A percentile compares a stretch with the other conserved stretches of the same genome.
Conservation (phyloP, 495 filamentous ascomycete genomes). For the Penicillium macrosclerotiorum region DNA sequence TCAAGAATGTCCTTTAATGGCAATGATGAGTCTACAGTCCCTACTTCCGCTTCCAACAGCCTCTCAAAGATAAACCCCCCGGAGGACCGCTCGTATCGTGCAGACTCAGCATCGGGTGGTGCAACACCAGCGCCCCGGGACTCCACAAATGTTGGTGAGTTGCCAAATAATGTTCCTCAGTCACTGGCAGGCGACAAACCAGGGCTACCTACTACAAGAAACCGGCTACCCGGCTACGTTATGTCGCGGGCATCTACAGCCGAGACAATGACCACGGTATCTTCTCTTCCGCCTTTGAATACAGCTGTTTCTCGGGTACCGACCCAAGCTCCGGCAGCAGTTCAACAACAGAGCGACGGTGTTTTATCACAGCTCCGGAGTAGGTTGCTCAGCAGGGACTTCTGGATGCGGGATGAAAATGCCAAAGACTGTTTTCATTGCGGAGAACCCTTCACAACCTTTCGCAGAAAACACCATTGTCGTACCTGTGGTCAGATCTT, state of each 20-base stretch:
- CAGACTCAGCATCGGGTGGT: constrained; percentile 41
- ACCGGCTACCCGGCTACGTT: constrained; percentile 35
- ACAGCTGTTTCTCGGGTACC: constrained; percentile 23
- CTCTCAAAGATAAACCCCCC: constrained; percentile 26
- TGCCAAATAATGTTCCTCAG: constrained; percentile 19
- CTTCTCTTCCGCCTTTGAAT: constrained; percentile 34
- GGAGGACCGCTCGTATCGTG: constrained; percentile 37
- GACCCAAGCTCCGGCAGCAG: constrained; percentile 17
- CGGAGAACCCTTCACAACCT: constrained; percentile 84
- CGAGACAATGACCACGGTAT: constrained; percentile 28
- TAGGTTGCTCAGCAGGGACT: constrained; percentile 85
- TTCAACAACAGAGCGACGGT: constrained; percentile 26
- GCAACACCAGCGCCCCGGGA: constrained; percentile 38
- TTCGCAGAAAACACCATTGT: constrained; percentile 95
- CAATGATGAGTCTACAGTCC: constrained; percentile 30
- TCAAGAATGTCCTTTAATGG: constrained; percentile 38
- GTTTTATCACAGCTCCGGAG: constrained; percentile 61
- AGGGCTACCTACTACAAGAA: constrained; percentile 14
- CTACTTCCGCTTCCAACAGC: constrained; percentile 34
- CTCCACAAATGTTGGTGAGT: constrained; percentile 23
- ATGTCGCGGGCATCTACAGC: constrained; percentile 35
- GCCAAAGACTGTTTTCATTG: constrained; percentile 97
- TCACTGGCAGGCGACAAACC: constrained; percentile 23
- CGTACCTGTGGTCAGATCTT: constrained; percentile 93
- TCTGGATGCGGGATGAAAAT: constrained; percentile 99